Evolutionary conservation across 208 protist genomes (phyloP).

Genomic region (Tritrichomonas musculus): DNA sequence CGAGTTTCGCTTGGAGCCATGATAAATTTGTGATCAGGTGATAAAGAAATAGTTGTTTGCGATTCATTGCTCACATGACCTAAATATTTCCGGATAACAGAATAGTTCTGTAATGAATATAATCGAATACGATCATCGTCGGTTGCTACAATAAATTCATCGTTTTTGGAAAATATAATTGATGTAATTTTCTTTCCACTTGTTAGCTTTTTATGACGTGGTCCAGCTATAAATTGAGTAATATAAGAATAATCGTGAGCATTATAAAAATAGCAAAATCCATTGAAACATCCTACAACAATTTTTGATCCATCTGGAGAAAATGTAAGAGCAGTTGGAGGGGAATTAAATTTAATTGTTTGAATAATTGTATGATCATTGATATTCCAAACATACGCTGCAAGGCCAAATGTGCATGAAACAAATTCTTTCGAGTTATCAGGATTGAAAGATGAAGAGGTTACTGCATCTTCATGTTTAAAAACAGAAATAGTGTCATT

Average conservation of each 20-base stretch:
- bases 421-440: background rate
- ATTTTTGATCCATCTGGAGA: background rate
- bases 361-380: background rate
- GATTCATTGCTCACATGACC: background rate
- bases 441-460: background rate
- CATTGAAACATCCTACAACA: background rate
- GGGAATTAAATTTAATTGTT: background rate
- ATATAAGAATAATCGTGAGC: background rate
- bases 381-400: background rate
- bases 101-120: slow-evolving; percentile 13
- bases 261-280: background rate
- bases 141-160: background rate
- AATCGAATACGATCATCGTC: slow-evolving; percentile 6
- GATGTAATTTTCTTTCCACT: background rate
- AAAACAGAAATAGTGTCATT: background rate
- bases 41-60: background rate
- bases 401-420: background rate
- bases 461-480: slow-evolving; percentile 3
- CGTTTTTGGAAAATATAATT: background rate
- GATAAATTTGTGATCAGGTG: background rate
- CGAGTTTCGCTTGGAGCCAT: slow-evolving; percentile 13
- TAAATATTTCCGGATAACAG: background rate
- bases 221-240: slow-evolving; percentile 20
- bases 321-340: background rate
- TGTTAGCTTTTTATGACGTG: background rate